These are phyloP conservation scores for Isochrysis galbana DNA, from an alignment of 78 protist species.

Conservation along the genomic window DNA sequence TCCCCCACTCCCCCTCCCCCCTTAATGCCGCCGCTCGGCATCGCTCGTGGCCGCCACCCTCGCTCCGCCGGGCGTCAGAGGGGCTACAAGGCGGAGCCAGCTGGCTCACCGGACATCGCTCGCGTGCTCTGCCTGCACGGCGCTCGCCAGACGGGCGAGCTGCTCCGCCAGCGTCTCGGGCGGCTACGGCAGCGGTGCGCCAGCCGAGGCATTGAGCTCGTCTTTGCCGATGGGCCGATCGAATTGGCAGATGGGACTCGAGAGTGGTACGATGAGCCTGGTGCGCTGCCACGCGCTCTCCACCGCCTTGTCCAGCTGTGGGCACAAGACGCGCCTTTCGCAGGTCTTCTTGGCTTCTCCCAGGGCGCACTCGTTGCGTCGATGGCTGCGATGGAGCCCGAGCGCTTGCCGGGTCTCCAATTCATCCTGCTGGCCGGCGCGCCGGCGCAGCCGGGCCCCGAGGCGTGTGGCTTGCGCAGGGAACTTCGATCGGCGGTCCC, in stretches of 20 bases:
- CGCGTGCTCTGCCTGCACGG: neutral
- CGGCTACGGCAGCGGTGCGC: neutral
- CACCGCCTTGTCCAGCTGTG: neutral
- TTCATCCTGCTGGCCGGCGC: conserved; percentile 6
- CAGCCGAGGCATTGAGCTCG: neutral
- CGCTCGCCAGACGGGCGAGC: neutral
- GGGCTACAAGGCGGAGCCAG: no score
- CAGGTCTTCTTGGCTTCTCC: conserved; percentile 5
- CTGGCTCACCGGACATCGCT: no score
- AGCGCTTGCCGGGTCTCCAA: neutral
- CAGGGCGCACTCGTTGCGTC: conserved; percentile 28
- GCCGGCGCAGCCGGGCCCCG: neutral
- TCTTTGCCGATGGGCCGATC: neutral
- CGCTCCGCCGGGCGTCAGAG: no score
- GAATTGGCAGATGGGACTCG: neutral
- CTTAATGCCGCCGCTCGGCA: no score
- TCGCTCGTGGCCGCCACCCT: no score
- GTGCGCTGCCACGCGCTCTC: neutral
- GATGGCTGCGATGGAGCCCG: neutral
- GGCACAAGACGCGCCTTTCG: neutral
- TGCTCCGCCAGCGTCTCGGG: neutral
- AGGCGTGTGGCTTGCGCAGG: neutral
- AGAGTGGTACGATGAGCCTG: neutral
- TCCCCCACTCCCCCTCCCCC: no score
- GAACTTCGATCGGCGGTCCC: neutral